Base-by-base conservation (phyloP, 495 filamentous ascomycete species). In the Lepraria neglecta region DNA sequence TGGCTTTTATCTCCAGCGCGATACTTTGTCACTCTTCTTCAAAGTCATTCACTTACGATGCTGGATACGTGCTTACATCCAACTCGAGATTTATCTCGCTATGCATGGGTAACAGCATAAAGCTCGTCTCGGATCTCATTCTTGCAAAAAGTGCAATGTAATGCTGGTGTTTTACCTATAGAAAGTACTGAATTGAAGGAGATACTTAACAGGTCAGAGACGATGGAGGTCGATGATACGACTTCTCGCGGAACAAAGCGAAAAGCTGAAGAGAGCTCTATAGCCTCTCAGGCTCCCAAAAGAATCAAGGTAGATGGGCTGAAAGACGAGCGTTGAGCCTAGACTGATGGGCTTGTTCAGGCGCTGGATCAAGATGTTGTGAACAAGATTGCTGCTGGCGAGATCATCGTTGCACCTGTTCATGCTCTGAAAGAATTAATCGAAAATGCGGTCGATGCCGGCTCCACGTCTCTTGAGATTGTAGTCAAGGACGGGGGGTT, bases 341-440 rank as follows among this genome's bases (percentile, higher is more conserved):
- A 31, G 27, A 33, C 54, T 69, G 46, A 65, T 64, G 56, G 48
- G 52, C 54, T 59, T 24, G 27, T 44, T 48, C 62, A 96, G 89
- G 87, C 91, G 31, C 83, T 99, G 19, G 88, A 96, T 70, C 87
- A 89, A 69, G 91, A 96, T 78, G 95, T 99, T 45, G 90, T 97
- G 60, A 97, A 97, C 76, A 97, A 97, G 75, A 99, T 99, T 67
- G 95, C 95, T 9, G 95, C 95, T n/a, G 95, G 95, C 17, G 95
- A 99, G 71, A 99, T 97, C 63, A 97, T 99, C 56, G 91, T 97
- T 56, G 94, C 95, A 12, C 95, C 95, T 27, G 91, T 97, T 61
- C 90, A 99, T 71, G 95, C 95, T 21, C 74, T 99, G 35, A 99
- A 99, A 76, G 95, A 99, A 72, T 77, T 99, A 51, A 95, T 97